Percentiles rank a stretch among this genome's conserved stretches.
These are phyloP conservation scores for Favolaschia claudopus DNA, from an alignment of 768 basidiomycete genomes.

Conservation along the genomic window DNA sequence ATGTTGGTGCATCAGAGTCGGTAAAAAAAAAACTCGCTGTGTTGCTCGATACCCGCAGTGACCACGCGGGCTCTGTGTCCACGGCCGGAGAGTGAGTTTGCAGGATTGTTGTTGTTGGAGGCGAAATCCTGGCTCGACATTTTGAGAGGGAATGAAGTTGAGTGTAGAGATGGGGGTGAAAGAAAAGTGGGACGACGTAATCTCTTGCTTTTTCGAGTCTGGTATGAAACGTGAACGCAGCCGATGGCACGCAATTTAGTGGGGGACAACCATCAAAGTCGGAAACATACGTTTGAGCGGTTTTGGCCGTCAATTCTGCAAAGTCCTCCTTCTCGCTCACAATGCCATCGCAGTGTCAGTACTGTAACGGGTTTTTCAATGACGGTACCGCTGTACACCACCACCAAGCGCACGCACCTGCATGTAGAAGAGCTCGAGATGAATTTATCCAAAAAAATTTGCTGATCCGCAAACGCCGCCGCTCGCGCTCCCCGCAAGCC, in stretches of 20 bases:
- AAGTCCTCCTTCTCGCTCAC: no score
- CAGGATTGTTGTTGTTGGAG: background rate
- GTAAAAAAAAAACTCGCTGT: background rate
- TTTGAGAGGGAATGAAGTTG: background rate
- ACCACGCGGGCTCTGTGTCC: background rate
- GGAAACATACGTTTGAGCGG: no score
- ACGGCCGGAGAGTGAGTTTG: background rate
- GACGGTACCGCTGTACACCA: background rate
- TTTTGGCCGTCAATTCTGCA: no score
- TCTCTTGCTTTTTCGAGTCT: no score
- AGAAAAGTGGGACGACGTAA: no score
- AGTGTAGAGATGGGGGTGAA: background rate
- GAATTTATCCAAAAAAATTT: background rate
- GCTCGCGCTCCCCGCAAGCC: no score
- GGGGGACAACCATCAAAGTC: no score
- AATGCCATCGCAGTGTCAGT: no score
- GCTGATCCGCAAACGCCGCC: background rate
- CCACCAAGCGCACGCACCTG: background rate
- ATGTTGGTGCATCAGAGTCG: no score
- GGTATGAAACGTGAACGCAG: no score
- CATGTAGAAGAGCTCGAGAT: background rate
- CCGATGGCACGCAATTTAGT: no score
- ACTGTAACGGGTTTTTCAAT: no score
- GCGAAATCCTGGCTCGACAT: conserved; percentile 7
- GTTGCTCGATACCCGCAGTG: background rate